A percentile compares a stretch with the other conserved stretches of the same genome.
phyloP scores from a whole-genome alignment of 2,329 filamentous ascomycete genomes.

The Beauveria sp. region DNA sequence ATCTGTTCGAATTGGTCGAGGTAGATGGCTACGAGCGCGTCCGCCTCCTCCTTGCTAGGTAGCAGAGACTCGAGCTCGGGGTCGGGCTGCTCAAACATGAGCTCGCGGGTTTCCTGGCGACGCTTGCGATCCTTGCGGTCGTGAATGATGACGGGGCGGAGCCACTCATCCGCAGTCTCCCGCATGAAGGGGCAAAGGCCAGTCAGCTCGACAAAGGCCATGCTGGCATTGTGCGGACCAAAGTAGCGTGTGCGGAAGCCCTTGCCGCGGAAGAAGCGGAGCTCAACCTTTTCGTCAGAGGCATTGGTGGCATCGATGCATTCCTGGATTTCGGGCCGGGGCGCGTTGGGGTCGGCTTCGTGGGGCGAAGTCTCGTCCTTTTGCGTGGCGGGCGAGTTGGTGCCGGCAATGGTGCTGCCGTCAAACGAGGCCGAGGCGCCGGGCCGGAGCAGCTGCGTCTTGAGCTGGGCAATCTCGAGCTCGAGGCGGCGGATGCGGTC shows the following conservation, averaged over 20 bases:
- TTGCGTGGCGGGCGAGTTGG: constrained; percentile 37
- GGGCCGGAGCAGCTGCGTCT: constrained; percentile 41
- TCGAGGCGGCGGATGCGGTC: constrained; percentile 53
- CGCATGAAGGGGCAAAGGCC: constrained; percentile 55
- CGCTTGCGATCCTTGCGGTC: constrained; percentile 48
- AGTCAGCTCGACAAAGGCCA: constrained; percentile 51
- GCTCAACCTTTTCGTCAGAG: constrained; percentile 41
- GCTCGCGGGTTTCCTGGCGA: constrained; percentile 45
- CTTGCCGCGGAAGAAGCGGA: constrained; percentile 51
- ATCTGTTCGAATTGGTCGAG: constrained; percentile 49
- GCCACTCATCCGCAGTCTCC: constrained; percentile 54
- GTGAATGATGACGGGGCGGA: constrained; percentile 49
- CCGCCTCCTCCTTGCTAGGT: constrained; percentile 39
- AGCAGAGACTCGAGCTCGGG: constrained; percentile 42
- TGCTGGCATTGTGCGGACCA: constrained; percentile 52
- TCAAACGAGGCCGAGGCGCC: constrained; percentile 34
- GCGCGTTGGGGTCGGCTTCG: constrained; percentile 25
- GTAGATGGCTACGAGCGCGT: constrained; percentile 42
- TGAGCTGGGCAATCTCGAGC: constrained; percentile 51
- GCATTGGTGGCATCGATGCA: constrained; percentile 33
- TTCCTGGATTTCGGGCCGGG: constrained; percentile 30
- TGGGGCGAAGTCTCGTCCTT: constrained; percentile 30
- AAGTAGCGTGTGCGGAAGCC: constrained; percentile 54
- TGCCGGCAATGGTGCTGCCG: constrained; percentile 42
- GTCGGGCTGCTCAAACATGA: constrained; percentile 40